Base-by-base conservation (phyloP, 2,329 filamentous ascomycete genomes). In the Aspergillus fumigatiaffinis region DNA sequence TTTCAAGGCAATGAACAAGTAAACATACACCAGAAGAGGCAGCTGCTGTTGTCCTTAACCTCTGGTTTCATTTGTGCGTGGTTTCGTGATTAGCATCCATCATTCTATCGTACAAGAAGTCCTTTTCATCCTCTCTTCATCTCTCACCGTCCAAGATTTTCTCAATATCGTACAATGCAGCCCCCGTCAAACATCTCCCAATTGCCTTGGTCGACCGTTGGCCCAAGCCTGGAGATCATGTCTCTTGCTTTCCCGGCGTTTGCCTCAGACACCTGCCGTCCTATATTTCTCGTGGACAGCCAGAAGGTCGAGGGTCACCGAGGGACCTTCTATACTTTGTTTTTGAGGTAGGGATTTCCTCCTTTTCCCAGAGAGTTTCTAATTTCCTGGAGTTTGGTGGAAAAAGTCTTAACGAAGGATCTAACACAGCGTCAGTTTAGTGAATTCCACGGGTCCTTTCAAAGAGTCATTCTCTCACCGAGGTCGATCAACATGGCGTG, bases 401-500 rank as follows among this genome's bases (percentile, higher is more conserved):
- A 38, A 21, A 44, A 44, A 21, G 8, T 44, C 20, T 29, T 29
- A 4, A 29, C 12, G 10, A 23, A 9, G 10, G 9, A 21, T 12
- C n/a, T 44, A 6, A 44, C 25, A 47, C 20, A 8, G 8, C 23
- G 12, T 21, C 42, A 21, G 29, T n/a, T 2, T n/a, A 12, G 17
- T 41, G 23, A 4, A 12, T 28, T 3, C 12, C 17, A 8, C 47
- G 28, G 10, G 29, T 14, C 21, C 17, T 12, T 25, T 20, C 25
- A n/a, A 9, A 42, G 21, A 49, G n/a, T 20, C 8, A 17, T 41
- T 49, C 21, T 21, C 51, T 56, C 38, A 28, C 42, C 25, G 25
- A 26, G 21, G 53, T 67, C 59, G 66, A 48, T 66, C 65, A 64
- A 58, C 73, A 70, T 49, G 68, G 58, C 2, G 71, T 73, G 10